Conservation (phyloP, 352 stramenopile genomes). For the Globisporangium irregulare region DNA sequence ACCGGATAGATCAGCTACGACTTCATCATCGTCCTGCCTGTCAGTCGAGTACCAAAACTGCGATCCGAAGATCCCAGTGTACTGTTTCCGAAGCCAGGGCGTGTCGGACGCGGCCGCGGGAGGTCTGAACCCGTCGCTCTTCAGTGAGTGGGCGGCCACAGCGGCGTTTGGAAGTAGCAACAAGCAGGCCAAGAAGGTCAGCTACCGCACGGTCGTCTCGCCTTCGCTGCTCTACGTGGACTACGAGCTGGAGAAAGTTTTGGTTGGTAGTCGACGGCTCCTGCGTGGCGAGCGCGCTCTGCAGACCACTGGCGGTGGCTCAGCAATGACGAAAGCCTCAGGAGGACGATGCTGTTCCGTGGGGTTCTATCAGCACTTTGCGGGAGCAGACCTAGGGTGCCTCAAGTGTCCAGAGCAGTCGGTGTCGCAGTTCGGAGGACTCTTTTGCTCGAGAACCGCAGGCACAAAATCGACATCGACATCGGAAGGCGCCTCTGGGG, state of each 20-base stretch:
- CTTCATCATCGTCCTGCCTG: background rate
- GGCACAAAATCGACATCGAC: background rate
- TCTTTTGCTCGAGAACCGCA: background rate
- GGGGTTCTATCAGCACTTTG: conserved; percentile 1
- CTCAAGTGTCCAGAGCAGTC: conserved; percentile 1
- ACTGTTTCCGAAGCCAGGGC: background rate
- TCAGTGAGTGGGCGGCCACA: background rate
- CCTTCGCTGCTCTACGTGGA: conserved; percentile 2
- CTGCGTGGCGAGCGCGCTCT: background rate
- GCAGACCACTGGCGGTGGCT: background rate
- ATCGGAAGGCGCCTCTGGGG: background rate
- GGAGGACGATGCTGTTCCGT: background rate
- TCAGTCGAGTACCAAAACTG: conserved; percentile 4
- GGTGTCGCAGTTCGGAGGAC: background rate
- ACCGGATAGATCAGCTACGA: background rate
- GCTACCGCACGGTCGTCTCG: conserved; percentile 3
- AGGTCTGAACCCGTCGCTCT: background rate
- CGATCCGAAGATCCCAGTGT: conserved; percentile 2
- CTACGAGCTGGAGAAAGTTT: background rate
- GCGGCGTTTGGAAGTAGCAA: background rate
- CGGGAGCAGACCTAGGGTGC: background rate
- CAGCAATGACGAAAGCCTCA: background rate
- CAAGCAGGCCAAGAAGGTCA: background rate
- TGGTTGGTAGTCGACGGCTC: background rate
- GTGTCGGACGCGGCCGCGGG: background rate